Evolutionary conservation across 208 protist genomes (phyloP).

Genomic region (Acanthamoeba rhysodes): DNA sequence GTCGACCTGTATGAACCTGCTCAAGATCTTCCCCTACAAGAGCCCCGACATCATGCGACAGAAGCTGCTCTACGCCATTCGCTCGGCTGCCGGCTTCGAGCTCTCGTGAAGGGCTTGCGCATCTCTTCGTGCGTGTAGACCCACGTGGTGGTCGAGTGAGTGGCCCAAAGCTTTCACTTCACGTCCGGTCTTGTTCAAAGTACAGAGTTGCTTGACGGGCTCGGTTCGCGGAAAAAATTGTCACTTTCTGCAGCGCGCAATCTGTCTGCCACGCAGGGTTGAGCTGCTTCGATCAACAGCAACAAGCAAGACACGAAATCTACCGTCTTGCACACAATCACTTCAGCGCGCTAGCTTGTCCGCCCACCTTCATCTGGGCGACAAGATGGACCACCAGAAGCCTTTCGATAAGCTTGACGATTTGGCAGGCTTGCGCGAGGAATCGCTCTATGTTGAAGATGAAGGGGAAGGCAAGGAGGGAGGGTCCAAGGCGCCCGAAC

Average conservation of each 20-base stretch:
- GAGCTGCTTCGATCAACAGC: not conserved
- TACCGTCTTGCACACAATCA: not conserved
- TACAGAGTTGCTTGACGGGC: no score
- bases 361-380: no score
- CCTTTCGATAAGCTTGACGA: slow-evolving; percentile 51
- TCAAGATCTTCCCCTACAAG: slow-evolving; percentile 37
- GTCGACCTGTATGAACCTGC: slow-evolving; percentile 57
- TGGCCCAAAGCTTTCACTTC: no score
- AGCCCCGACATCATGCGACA: slow-evolving; percentile 1
- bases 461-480: not conserved
- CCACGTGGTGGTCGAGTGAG: no score
- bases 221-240: slow-evolving; percentile 13
- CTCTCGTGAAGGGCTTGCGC: not conserved
- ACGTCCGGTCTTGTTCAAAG: no score
- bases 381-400: slow-evolving; percentile 43
- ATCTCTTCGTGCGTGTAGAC: no score
- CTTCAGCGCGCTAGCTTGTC: not conserved
- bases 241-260: not conserved
- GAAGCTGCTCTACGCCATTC: slow-evolving; percentile 54
- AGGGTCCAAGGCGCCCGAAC: not conserved
- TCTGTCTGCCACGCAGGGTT: not conserved
- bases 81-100: not conserved
- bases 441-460: slow-evolving; percentile 40
- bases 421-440: slow-evolving; percentile 40
- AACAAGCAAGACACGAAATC: not conserved